Evolutionary conservation across 2,329 filamentous ascomycete genomes (phyloP), one percentile per base, ranked within the genome.

Genomic region (Hymenotorrendiella dingleyae): DNA sequence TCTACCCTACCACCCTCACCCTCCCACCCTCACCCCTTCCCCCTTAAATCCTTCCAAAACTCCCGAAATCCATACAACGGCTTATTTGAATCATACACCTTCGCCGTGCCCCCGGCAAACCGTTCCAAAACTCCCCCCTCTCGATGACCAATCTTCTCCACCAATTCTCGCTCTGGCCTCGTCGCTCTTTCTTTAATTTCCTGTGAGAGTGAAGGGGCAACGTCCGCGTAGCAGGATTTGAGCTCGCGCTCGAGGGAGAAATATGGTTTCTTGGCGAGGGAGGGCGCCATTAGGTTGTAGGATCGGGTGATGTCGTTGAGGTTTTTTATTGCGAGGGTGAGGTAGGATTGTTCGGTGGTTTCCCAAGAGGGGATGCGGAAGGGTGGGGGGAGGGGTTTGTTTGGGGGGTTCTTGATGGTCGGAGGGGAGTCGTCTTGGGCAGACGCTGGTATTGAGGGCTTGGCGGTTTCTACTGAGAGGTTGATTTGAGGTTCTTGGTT

Each of bases 251-350:
- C 78, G 6, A 97, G 76, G 2, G 74, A 82, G 59, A 88, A 89
- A 63, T 97, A 97, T 0, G 91, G 87, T 63, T 95, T 95, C 66
- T 93, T 94, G 2, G 91, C 90, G 2, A 95, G 73, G 42, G 88
- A 83, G 0, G 93, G 93, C 0, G 93, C 91, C 80, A 94, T 91
- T 3, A 97, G 76, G 56, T 97, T 97, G 69, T 98, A 98, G 11
- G 86, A 86, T 20, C 93, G 78, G 6, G 88, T 84, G 36, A 94
- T 72, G 22, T 67, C 64, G 64, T 97, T 97, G 43, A 97, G 77
- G 43, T 86, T 80, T 35, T 76, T 74, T 51, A 98, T 76, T 4
- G 86, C 78, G 4, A 93, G 73, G 28, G 75, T 77, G 61, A 90
- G 80, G 65, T 94, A 97, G 6, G 81, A 71, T 3, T 68, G 66